These are phyloP conservation scores for Aspergillus carbonarius DNA, from an alignment of 2,329 filamentous ascomycete genomes.

Conservation along the genomic window DNA sequence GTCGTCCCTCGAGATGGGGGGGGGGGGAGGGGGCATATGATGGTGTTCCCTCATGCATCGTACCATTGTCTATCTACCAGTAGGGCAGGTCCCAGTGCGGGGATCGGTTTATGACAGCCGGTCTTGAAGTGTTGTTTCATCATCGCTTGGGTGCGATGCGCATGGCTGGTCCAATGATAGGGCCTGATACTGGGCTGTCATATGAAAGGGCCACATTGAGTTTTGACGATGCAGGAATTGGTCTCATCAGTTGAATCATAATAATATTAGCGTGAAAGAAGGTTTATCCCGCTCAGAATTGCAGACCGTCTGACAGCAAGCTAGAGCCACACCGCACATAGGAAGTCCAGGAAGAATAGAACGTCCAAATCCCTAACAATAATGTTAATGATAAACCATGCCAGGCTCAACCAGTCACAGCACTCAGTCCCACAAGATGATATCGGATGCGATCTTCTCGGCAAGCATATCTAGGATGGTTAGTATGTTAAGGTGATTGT, in stretches of 20 bases:
- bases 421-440: slow-evolving; percentile 10
- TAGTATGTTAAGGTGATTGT: not conserved
- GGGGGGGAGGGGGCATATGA: not conserved
- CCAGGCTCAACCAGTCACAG: not conserved
- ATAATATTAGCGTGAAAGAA: not conserved
- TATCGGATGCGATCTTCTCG: slow-evolving; percentile 43
- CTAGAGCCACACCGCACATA: not conserved
- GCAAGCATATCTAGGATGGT: slow-evolving; percentile 39
- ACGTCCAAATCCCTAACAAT: not conserved
- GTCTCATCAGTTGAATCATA: not conserved
- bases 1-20: too few relatives aligned
- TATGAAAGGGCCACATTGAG: not conserved
- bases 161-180: not conserved
- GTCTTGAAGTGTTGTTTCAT: not conserved
- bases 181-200: not conserved
- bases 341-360: not conserved
- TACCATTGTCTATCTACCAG: not conserved
- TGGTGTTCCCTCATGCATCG: not conserved
- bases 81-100: not conserved
- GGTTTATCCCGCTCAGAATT: not conserved
- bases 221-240: not conserved
- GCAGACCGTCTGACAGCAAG: not conserved
- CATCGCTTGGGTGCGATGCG: not conserved
- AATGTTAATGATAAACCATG: not conserved
- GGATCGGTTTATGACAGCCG: not conserved